Base-by-base conservation (phyloP, 306 rosid species). In the Fragaria iinumae region DNA sequence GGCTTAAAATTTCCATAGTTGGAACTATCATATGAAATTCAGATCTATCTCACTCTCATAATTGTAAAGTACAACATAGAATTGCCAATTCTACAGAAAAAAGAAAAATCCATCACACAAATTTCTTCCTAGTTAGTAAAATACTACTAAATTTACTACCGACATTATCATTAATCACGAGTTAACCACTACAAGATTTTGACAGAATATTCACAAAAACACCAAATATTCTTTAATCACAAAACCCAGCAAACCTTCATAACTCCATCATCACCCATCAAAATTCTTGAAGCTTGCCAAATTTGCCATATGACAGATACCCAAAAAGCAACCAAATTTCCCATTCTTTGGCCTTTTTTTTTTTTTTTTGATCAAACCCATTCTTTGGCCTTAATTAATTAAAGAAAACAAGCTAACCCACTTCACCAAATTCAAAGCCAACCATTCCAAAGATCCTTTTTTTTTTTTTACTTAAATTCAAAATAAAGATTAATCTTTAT, bases 381-480 rank as follows among this genome's bases (percentile, higher is more conserved):
- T 57, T 52, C 9, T 39, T 45, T 39, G 10, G 18, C 17, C 10
- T 50, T 32, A 68, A 80, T 29, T 39, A 50, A 49, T 38, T 50
- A 20, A 70, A 20, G 2, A 34, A 43, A 10, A 10, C 60, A 53
- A 79, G 70, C 77, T 11, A 80, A 82, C 79, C 65, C 73, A 67
- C 72, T 60, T 71, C 82, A 57, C 81, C 80, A 73, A 71, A 50
- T 29, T 73, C 53, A 74, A 23, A 67, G 27, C 80, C 13, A 71
- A 43, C 16, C 44, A 81, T 9, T 32, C n/a, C 25, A 49, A 69
- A 74, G 20, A 47, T 32, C 43, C n/a, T n/a, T 10, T 27, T 74
- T 69, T 57, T 21, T 1, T 57, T 21, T 32, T 32, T 0, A 5
- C 20, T 0, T n/a, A 27, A 13, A 56, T 32, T 65, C 11, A 48